phyloP scores from a whole-genome alignment of 2,329 filamentous ascomycete genomes.

The Clonostachys rhizophaga region DNA sequence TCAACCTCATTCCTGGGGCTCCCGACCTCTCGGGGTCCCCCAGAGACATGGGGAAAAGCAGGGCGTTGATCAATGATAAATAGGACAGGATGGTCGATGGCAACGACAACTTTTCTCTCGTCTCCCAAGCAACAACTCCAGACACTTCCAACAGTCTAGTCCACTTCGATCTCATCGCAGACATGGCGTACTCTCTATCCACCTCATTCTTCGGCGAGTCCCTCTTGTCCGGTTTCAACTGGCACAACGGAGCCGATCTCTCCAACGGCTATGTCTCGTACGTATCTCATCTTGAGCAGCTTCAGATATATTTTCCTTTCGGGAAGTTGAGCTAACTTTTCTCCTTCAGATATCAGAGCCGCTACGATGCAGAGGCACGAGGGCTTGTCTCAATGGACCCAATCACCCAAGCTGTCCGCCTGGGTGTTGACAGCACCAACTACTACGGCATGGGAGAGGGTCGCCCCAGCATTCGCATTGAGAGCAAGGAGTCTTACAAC shows the following conservation, averaged over 20 bases:
- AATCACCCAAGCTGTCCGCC: constrained; percentile 31
- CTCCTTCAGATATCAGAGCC: constrained; percentile 33
- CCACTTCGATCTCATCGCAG: not conserved
- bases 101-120: not conserved
- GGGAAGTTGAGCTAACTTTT: too few relatives aligned
- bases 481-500: constrained; percentile 58
- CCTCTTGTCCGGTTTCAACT: constrained; percentile 43
- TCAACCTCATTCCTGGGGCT: too few relatives aligned
- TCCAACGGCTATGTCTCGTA: constrained; percentile 66
- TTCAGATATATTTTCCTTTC: too few relatives aligned
- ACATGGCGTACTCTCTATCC: constrained; percentile 34
- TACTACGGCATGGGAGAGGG: constrained; percentile 28
- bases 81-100: too few relatives aligned
- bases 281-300: constrained; percentile 14
- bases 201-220: constrained; percentile 35
- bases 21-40: too few relatives aligned
- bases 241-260: constrained; percentile 49
- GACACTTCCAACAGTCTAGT: not conserved
- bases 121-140: not conserved
- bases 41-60: too few relatives aligned
- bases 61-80: too few relatives aligned
- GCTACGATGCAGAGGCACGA: constrained; percentile 26
- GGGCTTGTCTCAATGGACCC: constrained; percentile 37
- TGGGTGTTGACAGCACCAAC: constrained; percentile 38
- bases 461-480: constrained; percentile 60